Evolutionary conservation across 306 rosid genomes (phyloP).

Genomic region (Trichosanthes truncata): DNA sequence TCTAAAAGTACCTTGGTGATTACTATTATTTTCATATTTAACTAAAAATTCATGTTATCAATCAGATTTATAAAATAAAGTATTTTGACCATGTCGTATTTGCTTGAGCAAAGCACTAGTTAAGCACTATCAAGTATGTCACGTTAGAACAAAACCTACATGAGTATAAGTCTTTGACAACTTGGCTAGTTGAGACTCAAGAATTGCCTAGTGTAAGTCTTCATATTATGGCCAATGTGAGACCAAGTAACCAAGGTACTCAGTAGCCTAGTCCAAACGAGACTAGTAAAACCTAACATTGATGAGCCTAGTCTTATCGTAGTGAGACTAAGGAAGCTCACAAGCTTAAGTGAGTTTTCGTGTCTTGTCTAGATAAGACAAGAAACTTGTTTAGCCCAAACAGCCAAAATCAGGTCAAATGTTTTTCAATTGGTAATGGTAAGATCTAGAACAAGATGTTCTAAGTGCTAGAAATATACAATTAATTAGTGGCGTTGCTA

Average conservation of each 20-base stretch:
- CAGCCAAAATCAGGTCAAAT: background rate
- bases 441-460: background rate
- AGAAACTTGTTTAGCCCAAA: background rate
- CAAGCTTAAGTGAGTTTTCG: background rate
- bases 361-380: background rate
- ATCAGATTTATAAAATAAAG: no score
- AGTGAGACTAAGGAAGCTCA: no score
- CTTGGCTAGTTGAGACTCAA: background rate
- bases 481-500: background rate
- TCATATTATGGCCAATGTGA: background rate
- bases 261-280: background rate
- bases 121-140: background rate
- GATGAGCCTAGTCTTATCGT: no score
- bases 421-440: background rate
- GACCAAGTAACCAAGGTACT: no score
- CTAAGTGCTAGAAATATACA: background rate
- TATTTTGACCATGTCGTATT: background rate
- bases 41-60: no score
- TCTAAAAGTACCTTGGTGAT: no score
- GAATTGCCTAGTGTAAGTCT: background rate
- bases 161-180: background rate
- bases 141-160: background rate
- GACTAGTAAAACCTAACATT: background rate
- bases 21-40: no score
- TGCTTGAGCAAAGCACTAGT: background rate